phyloP scores from a whole-genome alignment of 768 basidiomycete species.

The Termitomyces sp. region DNA sequence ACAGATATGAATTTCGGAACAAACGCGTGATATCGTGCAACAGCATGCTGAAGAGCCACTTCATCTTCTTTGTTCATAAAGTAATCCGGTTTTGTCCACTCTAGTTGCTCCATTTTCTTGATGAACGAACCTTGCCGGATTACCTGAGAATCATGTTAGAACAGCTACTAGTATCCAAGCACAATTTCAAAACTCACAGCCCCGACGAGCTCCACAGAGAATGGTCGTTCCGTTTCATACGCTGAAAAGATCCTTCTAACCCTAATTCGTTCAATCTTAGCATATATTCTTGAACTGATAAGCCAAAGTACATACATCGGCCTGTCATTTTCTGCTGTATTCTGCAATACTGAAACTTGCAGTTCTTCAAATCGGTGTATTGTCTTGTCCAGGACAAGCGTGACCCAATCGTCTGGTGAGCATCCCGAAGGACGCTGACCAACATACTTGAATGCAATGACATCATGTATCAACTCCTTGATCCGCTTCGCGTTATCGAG shows the following conservation, averaged over 20 bases:
- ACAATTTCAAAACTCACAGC: slow-evolving; percentile 48
- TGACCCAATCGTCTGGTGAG: neutral
- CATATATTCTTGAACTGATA: neutral
- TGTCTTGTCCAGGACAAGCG: neutral
- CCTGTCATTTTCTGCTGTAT: neutral
- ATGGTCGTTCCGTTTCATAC: slow-evolving; percentile 47
- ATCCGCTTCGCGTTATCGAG: neutral
- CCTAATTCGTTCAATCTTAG: slow-evolving; percentile 18
- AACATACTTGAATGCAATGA: neutral
- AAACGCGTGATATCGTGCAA: slow-evolving; percentile 59
- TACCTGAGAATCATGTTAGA: slow-evolving; percentile 31
- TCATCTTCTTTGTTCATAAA: slow-evolving; percentile 36
- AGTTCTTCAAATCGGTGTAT: neutral
- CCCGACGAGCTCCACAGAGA: slow-evolving; percentile 54
- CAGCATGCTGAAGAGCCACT: slow-evolving; percentile 40
- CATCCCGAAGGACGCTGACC: neutral
- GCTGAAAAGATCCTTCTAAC: slow-evolving; percentile 42
- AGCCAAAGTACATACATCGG: slow-evolving; percentile 9
- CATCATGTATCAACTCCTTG: neutral
- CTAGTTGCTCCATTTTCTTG: slow-evolving; percentile 45
- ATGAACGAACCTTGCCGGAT: slow-evolving; percentile 56
- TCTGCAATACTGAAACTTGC: neutral
- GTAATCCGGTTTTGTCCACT: slow-evolving; percentile 43
- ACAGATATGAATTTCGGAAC: neutral
- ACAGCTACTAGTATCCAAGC: neutral